Base-by-base conservation (phyloP, 306 rosid genomes). In the Prunus mongolica region DNA sequence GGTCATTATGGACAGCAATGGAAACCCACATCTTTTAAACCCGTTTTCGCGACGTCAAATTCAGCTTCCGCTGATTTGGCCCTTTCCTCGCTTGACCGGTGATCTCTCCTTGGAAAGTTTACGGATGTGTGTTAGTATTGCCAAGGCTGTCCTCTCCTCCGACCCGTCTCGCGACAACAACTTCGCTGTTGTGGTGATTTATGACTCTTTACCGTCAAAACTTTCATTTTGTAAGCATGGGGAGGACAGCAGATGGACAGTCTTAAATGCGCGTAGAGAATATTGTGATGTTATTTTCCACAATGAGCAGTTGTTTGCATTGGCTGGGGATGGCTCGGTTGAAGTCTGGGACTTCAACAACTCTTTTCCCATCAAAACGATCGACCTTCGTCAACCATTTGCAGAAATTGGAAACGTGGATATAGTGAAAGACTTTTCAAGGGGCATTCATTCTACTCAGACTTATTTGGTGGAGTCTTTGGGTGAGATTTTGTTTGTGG, bases 401-500 rank as follows among this genome's bases (percentile, higher is more conserved):
- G 3, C 7, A 6, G 8, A 8, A 7, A 38, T 19, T 13, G 27
- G 45, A 6, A 16, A 22, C 1, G 47, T 5, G 15, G 61, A 32
- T 24, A 8, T 60, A 25, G 12, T 13, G 2, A 24, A 18, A 2
- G 32, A 45, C 28, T 57, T 77, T 3, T 57, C 51, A 3, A 6
- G 5, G 5, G 25, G 20, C 8, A 63, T n/a, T 19, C 47, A 22
- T 47, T 58, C 24, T 1, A 9, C 18, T 27, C 25, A n/a, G 8
- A 24, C 6, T n/a, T 69, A 58, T 27, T 78, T 78, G 76, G 76
- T 70, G 55, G 76, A 78, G 66, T 70, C 71, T 2, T 45, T 28
- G 70, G 81, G 65, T 32, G 56, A 78, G 27, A 34, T 71, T 62
- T 22, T 78, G 65, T 16, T 52, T 2, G 65, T 51, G 25, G 38